Conservation (phyloP, 2,329 filamentous ascomycete species). For the Penicillium sp. region DNA sequence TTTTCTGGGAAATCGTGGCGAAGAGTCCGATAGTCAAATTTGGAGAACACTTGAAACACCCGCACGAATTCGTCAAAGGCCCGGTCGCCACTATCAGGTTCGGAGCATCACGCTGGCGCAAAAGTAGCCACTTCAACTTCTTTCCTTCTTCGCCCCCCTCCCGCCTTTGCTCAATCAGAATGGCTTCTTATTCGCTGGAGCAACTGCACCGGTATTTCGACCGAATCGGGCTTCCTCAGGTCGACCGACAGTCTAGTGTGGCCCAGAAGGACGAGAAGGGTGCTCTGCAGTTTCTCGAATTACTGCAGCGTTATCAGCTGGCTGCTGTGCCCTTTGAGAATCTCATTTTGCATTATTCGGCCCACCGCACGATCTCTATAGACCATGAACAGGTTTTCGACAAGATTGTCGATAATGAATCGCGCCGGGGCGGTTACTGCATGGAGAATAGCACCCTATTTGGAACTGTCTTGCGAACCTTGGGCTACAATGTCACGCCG, state of each 20-base stretch:
- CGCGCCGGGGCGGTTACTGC: neutral
- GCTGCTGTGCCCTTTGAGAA: neutral
- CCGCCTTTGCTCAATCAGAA: neutral
- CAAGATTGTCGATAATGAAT: neutral
- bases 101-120: neutral
- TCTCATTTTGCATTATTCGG: neutral
- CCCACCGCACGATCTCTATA: neutral
- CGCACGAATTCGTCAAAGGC: no score
- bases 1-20: no score
- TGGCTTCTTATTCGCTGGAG: neutral
- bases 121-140: neutral
- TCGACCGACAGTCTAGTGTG: neutral
- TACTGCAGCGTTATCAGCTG: neutral
- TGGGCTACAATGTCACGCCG: neutral
- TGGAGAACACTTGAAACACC: no score
- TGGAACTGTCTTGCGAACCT: neutral
- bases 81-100: neutral
- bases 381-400: neutral
- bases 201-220: neutral
- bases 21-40: no score
- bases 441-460: neutral
- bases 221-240: neutral
- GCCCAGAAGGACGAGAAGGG: neutral
- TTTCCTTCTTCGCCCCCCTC: no score
- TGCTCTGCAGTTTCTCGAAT: neutral